phyloP scores from a whole-genome alignment of 2,329 filamentous ascomycete species.

The Hansfordia pulvinata region DNA sequence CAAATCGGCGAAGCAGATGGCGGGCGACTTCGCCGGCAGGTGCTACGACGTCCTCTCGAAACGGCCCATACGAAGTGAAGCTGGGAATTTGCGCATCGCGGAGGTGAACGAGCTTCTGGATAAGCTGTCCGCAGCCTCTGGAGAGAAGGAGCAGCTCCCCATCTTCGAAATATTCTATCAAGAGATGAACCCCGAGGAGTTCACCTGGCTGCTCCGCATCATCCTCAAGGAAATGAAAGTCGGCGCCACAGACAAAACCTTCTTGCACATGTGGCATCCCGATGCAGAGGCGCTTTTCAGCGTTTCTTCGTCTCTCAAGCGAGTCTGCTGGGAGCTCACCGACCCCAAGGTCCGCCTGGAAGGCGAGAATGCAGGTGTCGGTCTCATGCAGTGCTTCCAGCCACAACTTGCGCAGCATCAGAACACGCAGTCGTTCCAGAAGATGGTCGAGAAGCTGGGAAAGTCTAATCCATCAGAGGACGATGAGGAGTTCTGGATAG shows the following conservation, averaged over 20 bases:
- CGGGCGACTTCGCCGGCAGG: constrained; percentile 83
- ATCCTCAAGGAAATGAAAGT: constrained; percentile 67
- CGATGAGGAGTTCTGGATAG: constrained; percentile 81
- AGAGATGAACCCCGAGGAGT: constrained; percentile 83
- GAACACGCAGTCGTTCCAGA: constrained; percentile 62
- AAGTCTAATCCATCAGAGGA: constrained; percentile 44
- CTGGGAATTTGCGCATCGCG: constrained; percentile 70
- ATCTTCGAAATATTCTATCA: constrained; percentile 78
- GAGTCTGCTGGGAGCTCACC: constrained; percentile 88
- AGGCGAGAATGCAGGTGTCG: constrained; percentile 60
- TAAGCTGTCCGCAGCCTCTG: constrained; percentile 56
- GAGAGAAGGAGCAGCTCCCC: constrained; percentile 71
- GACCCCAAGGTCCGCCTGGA: constrained; percentile 62
- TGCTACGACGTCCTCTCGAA: constrained; percentile 82
- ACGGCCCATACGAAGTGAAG: constrained; percentile 58
- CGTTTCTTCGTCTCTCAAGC: constrained; percentile 76
- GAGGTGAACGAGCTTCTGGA: constrained; percentile 85
- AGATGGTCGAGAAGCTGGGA: constrained; percentile 55
- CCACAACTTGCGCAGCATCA: constrained; percentile 92
- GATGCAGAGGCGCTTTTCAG: constrained; percentile 71
- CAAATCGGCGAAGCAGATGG: constrained; percentile 47
- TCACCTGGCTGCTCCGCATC: constrained; percentile 91
- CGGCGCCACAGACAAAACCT: constrained; percentile 74
- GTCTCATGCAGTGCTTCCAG: constrained; percentile 89
- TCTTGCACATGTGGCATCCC: constrained; percentile 72